A percentile compares a stretch with the other conserved stretches of the same genome.
These are phyloP conservation scores for Xerocomus brunneocitrinus DNA, from an alignment of 768 basidiomycete species.

Conservation along the genomic window DNA sequence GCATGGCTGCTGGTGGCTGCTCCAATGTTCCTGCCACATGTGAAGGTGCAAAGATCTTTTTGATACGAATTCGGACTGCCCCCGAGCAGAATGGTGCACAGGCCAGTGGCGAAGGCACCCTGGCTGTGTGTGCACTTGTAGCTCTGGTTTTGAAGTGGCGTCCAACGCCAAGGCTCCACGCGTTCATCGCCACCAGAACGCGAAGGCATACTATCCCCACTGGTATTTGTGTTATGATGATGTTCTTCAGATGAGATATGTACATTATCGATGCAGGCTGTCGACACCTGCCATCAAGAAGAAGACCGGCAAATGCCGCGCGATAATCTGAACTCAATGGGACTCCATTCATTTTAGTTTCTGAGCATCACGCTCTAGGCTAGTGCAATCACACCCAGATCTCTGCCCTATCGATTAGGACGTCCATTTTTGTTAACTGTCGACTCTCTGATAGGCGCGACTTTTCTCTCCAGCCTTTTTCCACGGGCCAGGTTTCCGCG, in stretches of 20 bases:
- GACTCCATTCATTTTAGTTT: background rate
- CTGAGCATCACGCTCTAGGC: conserved; percentile 1
- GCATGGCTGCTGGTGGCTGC: background rate
- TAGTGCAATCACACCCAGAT: background rate
- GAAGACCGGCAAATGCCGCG: conserved; percentile 15
- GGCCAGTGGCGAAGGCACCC: conserved; percentile 19
- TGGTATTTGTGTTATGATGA: background rate
- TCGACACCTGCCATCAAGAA: background rate
- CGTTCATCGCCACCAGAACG: background rate
- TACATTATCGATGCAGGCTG: background rate
- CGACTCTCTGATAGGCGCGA: conserved; percentile 1
- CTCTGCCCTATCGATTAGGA: background rate
- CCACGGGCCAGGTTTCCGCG: background rate
- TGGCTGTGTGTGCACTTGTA: conserved; percentile 1
- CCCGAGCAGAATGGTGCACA: background rate
- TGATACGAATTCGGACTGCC: background rate
- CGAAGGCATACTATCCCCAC: background rate
- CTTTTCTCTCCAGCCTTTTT: background rate
- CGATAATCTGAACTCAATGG: background rate
- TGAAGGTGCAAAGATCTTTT: conserved; percentile 11
- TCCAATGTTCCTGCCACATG: conserved; percentile 4
- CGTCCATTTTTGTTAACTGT: background rate
- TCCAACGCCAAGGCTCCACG: background rate
- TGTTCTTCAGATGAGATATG: no score
- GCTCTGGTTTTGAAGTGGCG: background rate